These are phyloP conservation scores for Teratosphaeria viscida DNA, from an alignment of 2,329 filamentous ascomycete genomes.

Conservation along the genomic window DNA sequence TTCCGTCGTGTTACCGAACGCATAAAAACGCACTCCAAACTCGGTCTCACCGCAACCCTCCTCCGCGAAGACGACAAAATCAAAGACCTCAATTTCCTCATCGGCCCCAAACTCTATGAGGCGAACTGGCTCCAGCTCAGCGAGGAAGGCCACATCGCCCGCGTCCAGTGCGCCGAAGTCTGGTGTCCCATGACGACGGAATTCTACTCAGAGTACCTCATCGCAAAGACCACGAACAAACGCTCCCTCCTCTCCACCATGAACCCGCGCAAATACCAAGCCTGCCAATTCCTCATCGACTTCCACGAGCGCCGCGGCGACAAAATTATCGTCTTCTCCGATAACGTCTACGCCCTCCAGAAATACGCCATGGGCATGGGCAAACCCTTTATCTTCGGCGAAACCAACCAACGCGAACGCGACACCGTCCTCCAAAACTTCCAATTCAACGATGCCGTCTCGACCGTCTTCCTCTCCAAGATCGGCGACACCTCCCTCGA, in stretches of 20 bases:
- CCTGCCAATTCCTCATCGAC: slow-evolving; percentile 95
- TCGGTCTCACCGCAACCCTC: slow-evolving; percentile 86
- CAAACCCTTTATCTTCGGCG: slow-evolving; percentile 87
- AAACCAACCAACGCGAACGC: slow-evolving; percentile 75
- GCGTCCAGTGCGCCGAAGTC: slow-evolving; percentile 94
- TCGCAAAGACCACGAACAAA: slow-evolving; percentile 52
- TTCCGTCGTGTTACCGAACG: slow-evolving; percentile 88
- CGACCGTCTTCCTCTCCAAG: slow-evolving; percentile 91
- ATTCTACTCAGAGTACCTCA: slow-evolving; percentile 90
- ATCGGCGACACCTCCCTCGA: slow-evolving; percentile 98
- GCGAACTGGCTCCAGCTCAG: slow-evolving; percentile 99
- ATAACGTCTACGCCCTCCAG: slow-evolving; percentile 88
- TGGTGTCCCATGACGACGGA: slow-evolving; percentile 99
- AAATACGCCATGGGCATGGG: slow-evolving; percentile 72
- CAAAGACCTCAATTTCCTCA: slow-evolving; percentile 90
- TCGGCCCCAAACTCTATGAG: slow-evolving; percentile 94
- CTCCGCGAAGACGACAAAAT: slow-evolving; percentile 98
- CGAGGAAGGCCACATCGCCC: slow-evolving; percentile 91
- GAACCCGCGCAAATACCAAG: slow-evolving; percentile 96
- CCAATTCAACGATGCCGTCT: slow-evolving; percentile 79
- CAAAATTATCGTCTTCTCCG: slow-evolving; percentile 97
- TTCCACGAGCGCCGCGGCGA: slow-evolving; percentile 92
- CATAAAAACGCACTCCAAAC: slow-evolving; percentile 90
- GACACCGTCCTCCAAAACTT: slow-evolving; percentile 86
- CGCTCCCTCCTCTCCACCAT: slow-evolving; percentile 75